A percentile compares a stretch with the other conserved stretches of the same genome.
These are phyloP conservation scores for Sordariomycetes sp. DNA, from an alignment of 2,329 filamentous ascomycete genomes.

Conservation along the genomic window DNA sequence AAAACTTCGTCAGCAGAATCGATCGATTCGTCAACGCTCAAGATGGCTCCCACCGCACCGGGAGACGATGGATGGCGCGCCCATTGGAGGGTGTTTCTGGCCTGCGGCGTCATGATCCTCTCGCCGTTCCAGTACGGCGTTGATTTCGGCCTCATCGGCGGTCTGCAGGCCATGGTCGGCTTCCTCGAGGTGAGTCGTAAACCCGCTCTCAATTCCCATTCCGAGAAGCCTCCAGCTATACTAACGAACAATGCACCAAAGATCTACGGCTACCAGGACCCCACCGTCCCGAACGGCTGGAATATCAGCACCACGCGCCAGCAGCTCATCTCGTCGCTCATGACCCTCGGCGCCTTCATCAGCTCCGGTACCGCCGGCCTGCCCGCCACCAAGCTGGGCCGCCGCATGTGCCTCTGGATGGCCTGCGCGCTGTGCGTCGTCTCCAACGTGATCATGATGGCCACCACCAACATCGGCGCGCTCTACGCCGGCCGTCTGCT, in stretches of 20 bases:
- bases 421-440: slow-evolving; percentile 37
- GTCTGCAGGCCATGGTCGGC: slow-evolving; percentile 37
- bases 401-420: slow-evolving; percentile 26
- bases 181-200: slow-evolving; percentile 23
- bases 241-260: slow-evolving; percentile 7
- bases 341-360: slow-evolving; percentile 35
- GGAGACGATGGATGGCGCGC: slow-evolving; percentile 17
- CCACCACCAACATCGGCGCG: slow-evolving; percentile 36
- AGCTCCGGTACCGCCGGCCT: slow-evolving; percentile 29
- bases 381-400: slow-evolving; percentile 22
- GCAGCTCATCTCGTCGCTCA: slow-evolving; percentile 35
- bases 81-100: slow-evolving; percentile 35
- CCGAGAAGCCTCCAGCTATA: background rate
- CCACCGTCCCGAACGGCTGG: slow-evolving; percentile 22
- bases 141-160: slow-evolving; percentile 39
- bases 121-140: slow-evolving; percentile 37
- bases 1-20: background rate
- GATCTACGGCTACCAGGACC: slow-evolving; percentile 24
- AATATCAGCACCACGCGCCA: slow-evolving; percentile 31
- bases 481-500: slow-evolving; percentile 44
- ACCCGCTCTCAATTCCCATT: background rate
- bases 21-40: background rate
- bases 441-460: slow-evolving; percentile 47
- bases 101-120: slow-evolving; percentile 25
- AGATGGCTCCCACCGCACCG: background rate